A percentile compares a stretch with the other conserved stretches of the same genome.
phyloP scores from a whole-genome alignment of 805 yeast species.

The Candida maltosa region DNA sequence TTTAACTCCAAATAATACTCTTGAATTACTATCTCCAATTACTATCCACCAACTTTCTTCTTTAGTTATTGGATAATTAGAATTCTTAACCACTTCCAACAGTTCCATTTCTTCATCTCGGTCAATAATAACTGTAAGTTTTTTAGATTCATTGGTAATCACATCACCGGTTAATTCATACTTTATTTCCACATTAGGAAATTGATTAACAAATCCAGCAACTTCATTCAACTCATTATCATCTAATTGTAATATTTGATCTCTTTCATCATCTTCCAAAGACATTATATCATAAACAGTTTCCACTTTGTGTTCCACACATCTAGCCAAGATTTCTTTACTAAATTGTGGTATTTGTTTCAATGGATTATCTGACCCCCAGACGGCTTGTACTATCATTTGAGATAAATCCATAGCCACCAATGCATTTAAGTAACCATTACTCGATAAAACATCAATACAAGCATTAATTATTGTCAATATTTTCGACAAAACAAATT shows the following conservation, averaged over 20 bases:
- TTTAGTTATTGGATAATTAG: constrained; percentile 58
- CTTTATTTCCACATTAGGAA: constrained; percentile 77
- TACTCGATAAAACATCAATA: constrained; percentile 74
- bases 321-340: constrained; percentile 49
- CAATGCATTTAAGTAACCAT: constrained; percentile 75
- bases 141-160: constrained; percentile 46
- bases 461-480: constrained; percentile 58
- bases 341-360: constrained; percentile 75
- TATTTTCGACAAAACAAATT: constrained; percentile 45
- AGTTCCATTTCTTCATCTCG: constrained; percentile 79
- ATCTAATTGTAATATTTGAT: constrained; percentile 52
- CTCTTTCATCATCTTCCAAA: constrained; percentile 75
- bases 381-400: constrained; percentile 81
- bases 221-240: constrained; percentile 55
- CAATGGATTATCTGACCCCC: constrained; percentile 73
- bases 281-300: constrained; percentile 78
- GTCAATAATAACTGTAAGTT: constrained; percentile 46
- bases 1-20: constrained; percentile 70
- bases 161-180: constrained; percentile 43
- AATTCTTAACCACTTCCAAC: constrained; percentile 53
- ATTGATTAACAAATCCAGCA: constrained; percentile 85
- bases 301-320: constrained; percentile 53
- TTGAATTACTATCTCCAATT: constrained; percentile 61
- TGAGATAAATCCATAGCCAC: constrained; percentile 85
- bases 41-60: constrained; percentile 85